phyloP scores from a whole-genome alignment of 306 rosid genomes.

The Gillenia trifoliata region DNA sequence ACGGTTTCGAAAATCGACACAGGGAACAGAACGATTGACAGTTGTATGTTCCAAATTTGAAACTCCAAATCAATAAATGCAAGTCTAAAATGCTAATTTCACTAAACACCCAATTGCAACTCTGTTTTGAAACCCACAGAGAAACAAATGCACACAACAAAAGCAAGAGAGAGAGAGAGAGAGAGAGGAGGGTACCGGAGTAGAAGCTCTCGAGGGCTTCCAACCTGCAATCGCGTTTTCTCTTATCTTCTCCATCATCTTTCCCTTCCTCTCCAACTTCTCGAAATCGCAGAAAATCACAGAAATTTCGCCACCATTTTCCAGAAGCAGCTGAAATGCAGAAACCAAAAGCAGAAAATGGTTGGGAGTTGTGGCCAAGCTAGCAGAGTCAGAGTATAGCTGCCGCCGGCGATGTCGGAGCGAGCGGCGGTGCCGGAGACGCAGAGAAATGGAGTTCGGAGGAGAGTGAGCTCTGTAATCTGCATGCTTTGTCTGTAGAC shows the following conservation, averaged over 20 bases:
- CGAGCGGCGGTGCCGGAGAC: background rate
- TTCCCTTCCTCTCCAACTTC: background rate
- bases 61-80: background rate
- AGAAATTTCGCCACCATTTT: background rate
- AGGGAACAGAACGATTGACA: background rate
- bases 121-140: background rate
- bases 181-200: constrained; percentile 26
- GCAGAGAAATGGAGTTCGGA: background rate
- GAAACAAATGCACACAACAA: background rate
- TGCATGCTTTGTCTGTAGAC: constrained; percentile 17
- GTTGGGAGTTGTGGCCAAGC: background rate
- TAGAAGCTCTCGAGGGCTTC: constrained; percentile 40
- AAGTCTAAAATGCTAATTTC: background rate
- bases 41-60: background rate
- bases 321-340: background rate
- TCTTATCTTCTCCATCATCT: constrained; percentile 26
- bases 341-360: background rate
- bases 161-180: background rate
- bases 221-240: constrained; percentile 29
- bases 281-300: background rate
- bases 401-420: background rate
- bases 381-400: background rate
- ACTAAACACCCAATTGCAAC: background rate
- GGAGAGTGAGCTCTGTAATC: constrained; percentile 12
- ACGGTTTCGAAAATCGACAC: background rate